Evolutionary conservation across 257 asterid genomes (phyloP).

Genomic region (Buddleja alternifolia): DNA sequence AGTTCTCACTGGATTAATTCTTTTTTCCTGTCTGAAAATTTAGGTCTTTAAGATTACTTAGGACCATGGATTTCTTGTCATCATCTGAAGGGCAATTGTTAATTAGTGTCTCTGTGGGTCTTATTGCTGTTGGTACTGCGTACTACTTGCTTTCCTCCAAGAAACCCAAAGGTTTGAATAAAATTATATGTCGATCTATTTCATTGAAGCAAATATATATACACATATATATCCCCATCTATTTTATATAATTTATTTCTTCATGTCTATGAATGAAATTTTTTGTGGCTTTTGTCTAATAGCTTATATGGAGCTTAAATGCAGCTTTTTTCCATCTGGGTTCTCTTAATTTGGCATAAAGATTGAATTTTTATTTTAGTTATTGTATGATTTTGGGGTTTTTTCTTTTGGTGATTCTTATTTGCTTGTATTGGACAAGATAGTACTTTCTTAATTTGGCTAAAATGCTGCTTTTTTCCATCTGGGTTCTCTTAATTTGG

Average conservation of each 20-base stretch:
- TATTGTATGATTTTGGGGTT: conserved; percentile 11
- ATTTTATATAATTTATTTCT: background rate
- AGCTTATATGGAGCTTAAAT: conserved; percentile 23
- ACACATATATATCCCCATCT: background rate
- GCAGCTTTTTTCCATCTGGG: conserved; percentile 9
- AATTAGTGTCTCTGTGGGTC: conserved; percentile 57
- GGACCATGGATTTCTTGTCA: conserved; percentile 63
- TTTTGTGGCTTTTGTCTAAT: conserved; percentile 10
- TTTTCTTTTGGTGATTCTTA: conserved; percentile 1
- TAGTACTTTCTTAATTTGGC: no score
- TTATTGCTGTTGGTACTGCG: conserved; percentile 74
- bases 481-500: conserved; percentile 29
- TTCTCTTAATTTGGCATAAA: conserved; percentile 28
- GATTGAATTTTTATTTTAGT: conserved; percentile 19
- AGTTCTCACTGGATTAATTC: background rate
- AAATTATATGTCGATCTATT: background rate
- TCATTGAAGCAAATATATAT: conserved; percentile 1
- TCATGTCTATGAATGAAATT: conserved; percentile 8
- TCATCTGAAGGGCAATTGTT: conserved; percentile 65
- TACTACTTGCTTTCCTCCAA: conserved; percentile 56
- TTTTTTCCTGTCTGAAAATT: conserved; percentile 1
- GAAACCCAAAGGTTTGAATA: conserved; percentile 71
- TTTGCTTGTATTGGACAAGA: conserved; percentile 2
- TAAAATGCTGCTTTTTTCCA: no score
- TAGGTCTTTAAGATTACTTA: conserved; percentile 33